phyloP scores from a whole-genome alignment of 495 filamentous ascomycete species.

The Talaromyces proteolyticus region DNA sequence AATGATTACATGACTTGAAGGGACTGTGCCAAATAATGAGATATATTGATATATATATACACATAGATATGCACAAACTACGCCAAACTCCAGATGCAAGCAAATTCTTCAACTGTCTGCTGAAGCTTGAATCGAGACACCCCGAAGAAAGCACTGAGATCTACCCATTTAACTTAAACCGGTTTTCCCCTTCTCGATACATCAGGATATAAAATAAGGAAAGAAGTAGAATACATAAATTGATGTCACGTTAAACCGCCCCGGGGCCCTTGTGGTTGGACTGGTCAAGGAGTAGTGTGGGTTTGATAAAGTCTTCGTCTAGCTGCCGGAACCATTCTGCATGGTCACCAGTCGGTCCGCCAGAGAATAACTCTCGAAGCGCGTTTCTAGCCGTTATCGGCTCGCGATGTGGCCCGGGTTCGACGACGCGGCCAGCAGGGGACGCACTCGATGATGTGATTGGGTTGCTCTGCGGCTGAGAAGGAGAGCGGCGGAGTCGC shows the following conservation, averaged over 20 bases:
- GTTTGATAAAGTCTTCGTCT: constrained; percentile 96
- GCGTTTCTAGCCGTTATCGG: constrained; percentile 54
- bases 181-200: neutral
- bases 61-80: no score
- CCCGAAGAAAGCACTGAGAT: no score
- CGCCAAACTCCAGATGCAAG: no score
- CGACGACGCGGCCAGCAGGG: constrained; percentile 18
- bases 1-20: no score
- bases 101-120: no score
- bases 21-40: no score
- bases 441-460: constrained; percentile 24
- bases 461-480: constrained; percentile 31
- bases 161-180: neutral
- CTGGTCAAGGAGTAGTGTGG: constrained; percentile 79
- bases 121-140: no score
- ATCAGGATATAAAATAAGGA: constrained; percentile 8
- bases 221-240: constrained; percentile 10
- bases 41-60: no score
- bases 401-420: constrained; percentile 16
- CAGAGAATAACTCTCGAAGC: constrained; percentile 65
- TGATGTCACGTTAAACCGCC: constrained; percentile 28
- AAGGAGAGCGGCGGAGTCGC: constrained; percentile 50
- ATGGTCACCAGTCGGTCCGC: constrained; percentile 75
- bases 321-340: constrained; percentile 87
- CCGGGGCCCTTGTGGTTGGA: constrained; percentile 43